Percentiles rank a stretch among this genome's conserved stretches.
phyloP scores from a whole-genome alignment of 1,139 yeast species.

The Zygosaccharomyces pseudobailii region DNA sequence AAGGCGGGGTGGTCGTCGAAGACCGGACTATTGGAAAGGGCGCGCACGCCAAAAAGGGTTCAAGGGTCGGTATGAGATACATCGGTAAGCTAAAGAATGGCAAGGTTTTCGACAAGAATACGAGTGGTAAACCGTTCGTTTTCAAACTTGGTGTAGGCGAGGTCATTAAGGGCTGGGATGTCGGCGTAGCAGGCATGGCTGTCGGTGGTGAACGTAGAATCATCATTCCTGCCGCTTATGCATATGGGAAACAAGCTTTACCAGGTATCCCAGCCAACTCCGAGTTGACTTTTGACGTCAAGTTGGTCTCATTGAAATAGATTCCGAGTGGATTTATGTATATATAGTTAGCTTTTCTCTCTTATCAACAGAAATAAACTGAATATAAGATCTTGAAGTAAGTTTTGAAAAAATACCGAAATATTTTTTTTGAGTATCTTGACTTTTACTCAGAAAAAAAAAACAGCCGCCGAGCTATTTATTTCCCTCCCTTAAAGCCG shows the following conservation, averaged over 20 bases:
- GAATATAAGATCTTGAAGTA: too few species aligned
- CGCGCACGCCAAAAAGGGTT: slow-evolving; percentile 79
- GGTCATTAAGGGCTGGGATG: slow-evolving; percentile 97
- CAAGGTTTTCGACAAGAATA: slow-evolving; percentile 93
- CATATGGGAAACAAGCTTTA: slow-evolving; percentile 87
- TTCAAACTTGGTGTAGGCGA: slow-evolving; percentile 95
- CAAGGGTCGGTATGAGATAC: slow-evolving; percentile 94
- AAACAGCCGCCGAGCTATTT: neutral
- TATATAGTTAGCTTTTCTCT: neutral
- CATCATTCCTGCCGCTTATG: slow-evolving; percentile 91
- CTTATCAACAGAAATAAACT: too few species aligned
- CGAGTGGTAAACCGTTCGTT: slow-evolving; percentile 91
- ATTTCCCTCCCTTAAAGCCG: neutral
- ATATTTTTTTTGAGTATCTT: neutral
- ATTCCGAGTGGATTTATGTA: neutral
- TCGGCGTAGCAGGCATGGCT: slow-evolving; percentile 98
- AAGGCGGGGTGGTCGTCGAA: slow-evolving; percentile 91
- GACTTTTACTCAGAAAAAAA: neutral
- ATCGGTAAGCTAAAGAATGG: slow-evolving; percentile 97
- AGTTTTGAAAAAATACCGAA: too few species aligned
- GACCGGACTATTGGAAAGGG: slow-evolving; percentile 91
- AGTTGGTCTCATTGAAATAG: slow-evolving; percentile 84
- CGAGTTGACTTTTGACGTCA: slow-evolving; percentile 92
- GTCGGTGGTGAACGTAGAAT: slow-evolving; percentile 99
- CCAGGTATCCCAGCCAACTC: slow-evolving; percentile 98